Percentiles rank a stretch among this genome's conserved stretches.
These are phyloP conservation scores for Candida odintsovae DNA, from an alignment of 805 yeast species.

Conservation along the genomic window DNA sequence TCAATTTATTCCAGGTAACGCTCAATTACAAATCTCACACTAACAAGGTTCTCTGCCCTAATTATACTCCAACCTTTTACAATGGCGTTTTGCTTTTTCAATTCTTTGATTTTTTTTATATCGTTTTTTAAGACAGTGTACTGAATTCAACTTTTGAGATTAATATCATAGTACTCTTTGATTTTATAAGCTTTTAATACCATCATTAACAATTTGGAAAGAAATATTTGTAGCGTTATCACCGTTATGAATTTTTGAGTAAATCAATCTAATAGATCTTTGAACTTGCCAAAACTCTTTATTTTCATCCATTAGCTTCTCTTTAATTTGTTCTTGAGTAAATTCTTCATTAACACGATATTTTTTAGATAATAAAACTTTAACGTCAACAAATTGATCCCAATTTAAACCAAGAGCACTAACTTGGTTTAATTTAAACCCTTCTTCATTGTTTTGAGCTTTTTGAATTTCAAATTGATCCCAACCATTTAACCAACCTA, in stretches of 20 bases:
- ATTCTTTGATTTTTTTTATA: neutral
- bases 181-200: slow-evolving; percentile 7
- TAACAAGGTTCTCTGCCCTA: neutral
- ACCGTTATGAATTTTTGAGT: slow-evolving; percentile 26
- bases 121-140: neutral
- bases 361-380: slow-evolving; percentile 41
- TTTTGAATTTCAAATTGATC: slow-evolving; percentile 34
- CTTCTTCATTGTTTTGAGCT: slow-evolving; percentile 21
- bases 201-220: slow-evolving; percentile 22
- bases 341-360: slow-evolving; percentile 30
- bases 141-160: neutral
- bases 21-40: slow-evolving; percentile 27
- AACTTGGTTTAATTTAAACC: slow-evolving; percentile 23
- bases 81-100: neutral
- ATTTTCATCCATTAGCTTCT: slow-evolving; percentile 6
- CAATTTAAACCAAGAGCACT: slow-evolving; percentile 55
- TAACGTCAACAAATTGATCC: slow-evolving; percentile 44
- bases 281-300: slow-evolving; percentile 18
- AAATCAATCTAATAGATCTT: slow-evolving; percentile 35
- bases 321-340: slow-evolving; percentile 21
- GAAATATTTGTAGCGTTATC: slow-evolving; percentile 8
- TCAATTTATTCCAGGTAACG: slow-evolving; percentile 31
- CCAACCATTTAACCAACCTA: slow-evolving; percentile 78
- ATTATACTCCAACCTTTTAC: neutral
- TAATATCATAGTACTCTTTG: slow-evolving; percentile 1